A percentile compares a stretch with the other conserved stretches of the same genome.
phyloP scores from a whole-genome alignment of 139 green algal genomes.

The Auxenochlorella protothecoides region DNA sequence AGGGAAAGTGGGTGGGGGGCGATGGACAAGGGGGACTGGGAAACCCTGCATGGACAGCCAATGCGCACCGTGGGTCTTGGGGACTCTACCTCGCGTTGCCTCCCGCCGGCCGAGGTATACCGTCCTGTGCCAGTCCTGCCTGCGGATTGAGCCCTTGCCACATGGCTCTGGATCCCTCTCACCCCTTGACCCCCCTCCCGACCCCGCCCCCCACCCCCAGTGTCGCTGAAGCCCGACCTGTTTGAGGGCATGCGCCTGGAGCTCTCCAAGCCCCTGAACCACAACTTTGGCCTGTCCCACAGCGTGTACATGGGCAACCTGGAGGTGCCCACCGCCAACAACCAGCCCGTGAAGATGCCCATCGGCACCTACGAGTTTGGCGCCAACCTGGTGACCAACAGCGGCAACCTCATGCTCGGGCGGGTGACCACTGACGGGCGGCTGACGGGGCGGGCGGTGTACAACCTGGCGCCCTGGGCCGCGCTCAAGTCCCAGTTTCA shows the following conservation, averaged over 20 bases:
- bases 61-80: not conserved
- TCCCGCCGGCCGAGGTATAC: not conserved
- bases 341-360: constrained; percentile 73
- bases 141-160: not conserved
- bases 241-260: constrained; percentile 97
- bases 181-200: not conserved
- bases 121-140: too few species aligned
- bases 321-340: constrained; percentile 67
- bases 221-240: constrained; percentile 90
- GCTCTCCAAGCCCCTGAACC: constrained; percentile 94
- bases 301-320: constrained; percentile 88
- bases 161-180: not conserved
- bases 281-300: constrained; percentile 92
- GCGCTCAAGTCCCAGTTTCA: constrained; percentile 77
- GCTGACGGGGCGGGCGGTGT: constrained; percentile 74
- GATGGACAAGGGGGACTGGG: too few species aligned
- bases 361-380: constrained; percentile 95
- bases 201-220: constrained; percentile 29
- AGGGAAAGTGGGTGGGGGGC: too few species aligned
- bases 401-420: constrained; percentile 73
- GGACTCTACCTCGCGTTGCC: not conserved
- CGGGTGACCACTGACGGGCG: constrained; percentile 79
- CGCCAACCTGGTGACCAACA: constrained; percentile 85
- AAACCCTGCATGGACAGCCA: too few species aligned
- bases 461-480: constrained; percentile 68